Evolutionary conservation across 2,329 filamentous ascomycete genomes (phyloP).

Genomic region (Zasmidium citrigriseum): DNA sequence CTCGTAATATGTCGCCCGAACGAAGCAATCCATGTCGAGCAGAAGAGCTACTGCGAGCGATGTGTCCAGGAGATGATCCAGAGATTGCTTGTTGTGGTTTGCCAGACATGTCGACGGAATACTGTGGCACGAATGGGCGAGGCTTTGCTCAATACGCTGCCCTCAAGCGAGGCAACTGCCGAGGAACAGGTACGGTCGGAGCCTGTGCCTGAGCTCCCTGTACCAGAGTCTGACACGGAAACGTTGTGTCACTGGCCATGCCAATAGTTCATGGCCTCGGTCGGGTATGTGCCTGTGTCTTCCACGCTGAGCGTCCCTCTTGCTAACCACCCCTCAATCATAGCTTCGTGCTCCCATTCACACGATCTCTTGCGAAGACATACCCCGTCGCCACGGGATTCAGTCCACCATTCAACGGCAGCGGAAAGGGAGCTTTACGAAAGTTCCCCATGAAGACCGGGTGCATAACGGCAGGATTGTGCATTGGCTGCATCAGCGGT

Average conservation of each 20-base stretch:
- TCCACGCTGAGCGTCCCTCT: neutral
- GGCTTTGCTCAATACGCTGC: constrained; percentile 10
- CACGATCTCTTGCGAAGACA: constrained; percentile 29
- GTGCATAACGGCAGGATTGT: constrained; percentile 64
- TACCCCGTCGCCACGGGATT: constrained; percentile 50
- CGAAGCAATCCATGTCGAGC: constrained; percentile 6
- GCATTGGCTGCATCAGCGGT: constrained; percentile 26
- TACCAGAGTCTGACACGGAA: neutral
- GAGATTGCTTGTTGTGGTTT: constrained; percentile 13
- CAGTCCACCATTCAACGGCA: constrained; percentile 40
- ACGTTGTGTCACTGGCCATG: constrained; percentile 1
- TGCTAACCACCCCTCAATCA: constrained; percentile 12
- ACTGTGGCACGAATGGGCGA: constrained; percentile 13
- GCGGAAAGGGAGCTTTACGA: constrained; percentile 54
- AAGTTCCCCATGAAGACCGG: constrained; percentile 72
- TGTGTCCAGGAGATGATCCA: constrained; percentile 18
- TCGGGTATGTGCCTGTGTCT: neutral
- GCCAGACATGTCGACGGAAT: constrained; percentile 18
- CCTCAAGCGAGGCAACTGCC: neutral
- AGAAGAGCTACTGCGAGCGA: constrained; percentile 21
- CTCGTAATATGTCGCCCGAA: constrained; percentile 14
- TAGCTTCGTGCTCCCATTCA: constrained; percentile 25
- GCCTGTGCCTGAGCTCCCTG: no score
- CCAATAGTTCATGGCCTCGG: neutral
- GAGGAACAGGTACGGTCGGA: neutral